phyloP scores from a whole-genome alignment of 371 early-diverging fungal genomes.

The Apophysomyces ossiformis region DNA sequence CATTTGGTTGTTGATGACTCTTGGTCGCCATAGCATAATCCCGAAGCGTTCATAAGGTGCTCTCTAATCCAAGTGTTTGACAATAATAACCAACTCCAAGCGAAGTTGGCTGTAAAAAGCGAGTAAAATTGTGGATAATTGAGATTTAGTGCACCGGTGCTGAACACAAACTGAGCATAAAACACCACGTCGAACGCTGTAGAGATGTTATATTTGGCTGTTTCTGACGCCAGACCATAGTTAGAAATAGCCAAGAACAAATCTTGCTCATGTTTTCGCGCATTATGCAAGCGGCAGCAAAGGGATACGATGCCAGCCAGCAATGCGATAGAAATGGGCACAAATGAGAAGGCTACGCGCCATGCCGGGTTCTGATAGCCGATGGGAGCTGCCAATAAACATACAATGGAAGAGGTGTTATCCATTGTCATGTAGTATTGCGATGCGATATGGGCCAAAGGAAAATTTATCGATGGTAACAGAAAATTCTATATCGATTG shows the following conservation, averaged over 20 bases:
- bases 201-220: slow-evolving; percentile 55
- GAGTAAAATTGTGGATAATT: slow-evolving; percentile 46
- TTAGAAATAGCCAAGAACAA: slow-evolving; percentile 53
- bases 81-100: slow-evolving; percentile 43
- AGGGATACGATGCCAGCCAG: slow-evolving; percentile 44
- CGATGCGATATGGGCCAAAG: background rate
- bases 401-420: slow-evolving; percentile 7
- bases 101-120: slow-evolving; percentile 43
- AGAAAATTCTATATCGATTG: background rate
- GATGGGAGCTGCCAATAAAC: slow-evolving; percentile 43
- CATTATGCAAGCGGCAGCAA: slow-evolving; percentile 35
- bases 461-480: background rate
- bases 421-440: background rate
- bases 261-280: slow-evolving; percentile 45
- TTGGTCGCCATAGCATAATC: background rate
- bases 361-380: slow-evolving; percentile 53
- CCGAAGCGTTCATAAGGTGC: background rate
- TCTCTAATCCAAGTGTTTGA: slow-evolving; percentile 14
- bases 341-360: slow-evolving; percentile 35
- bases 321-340: slow-evolving; percentile 49
- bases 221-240: slow-evolving; percentile 52
- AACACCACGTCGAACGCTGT: slow-evolving; percentile 58
- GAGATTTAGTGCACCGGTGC: slow-evolving; percentile 43
- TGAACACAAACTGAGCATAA: slow-evolving; percentile 59
- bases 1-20: background rate